Evolutionary conservation across 2,329 filamentous ascomycete genomes (phyloP).

Genomic region (Dactylellina haptotyla): DNA sequence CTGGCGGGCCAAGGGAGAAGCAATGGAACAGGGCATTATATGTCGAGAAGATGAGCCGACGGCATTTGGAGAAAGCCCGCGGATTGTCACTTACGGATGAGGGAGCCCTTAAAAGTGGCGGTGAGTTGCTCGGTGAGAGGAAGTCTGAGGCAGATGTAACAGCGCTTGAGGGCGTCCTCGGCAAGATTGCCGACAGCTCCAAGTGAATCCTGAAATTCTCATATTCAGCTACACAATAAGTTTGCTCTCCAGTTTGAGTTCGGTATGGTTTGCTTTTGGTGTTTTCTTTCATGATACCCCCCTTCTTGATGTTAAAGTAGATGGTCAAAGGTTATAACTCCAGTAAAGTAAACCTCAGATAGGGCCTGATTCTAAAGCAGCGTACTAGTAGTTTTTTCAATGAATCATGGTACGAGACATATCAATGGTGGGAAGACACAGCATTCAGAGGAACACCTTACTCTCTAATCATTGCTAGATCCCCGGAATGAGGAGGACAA

Average conservation of each 20-base stretch:
- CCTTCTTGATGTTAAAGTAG: background rate
- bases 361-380: too few relatives aligned
- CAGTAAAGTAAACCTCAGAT: too few relatives aligned
- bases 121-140: slow-evolving; percentile 54
- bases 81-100: slow-evolving; percentile 73
- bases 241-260: too few relatives aligned
- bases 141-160: slow-evolving; percentile 60
- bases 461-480: too few relatives aligned
- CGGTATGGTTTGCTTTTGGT: background rate
- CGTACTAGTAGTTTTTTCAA: too few relatives aligned
- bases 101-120: slow-evolving; percentile 72
- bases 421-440: too few relatives aligned
- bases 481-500: background rate
- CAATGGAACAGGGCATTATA: slow-evolving; percentile 80
- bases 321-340: too few relatives aligned
- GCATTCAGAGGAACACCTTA: too few relatives aligned
- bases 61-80: slow-evolving; percentile 76
- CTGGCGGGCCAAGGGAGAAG: slow-evolving; percentile 67
- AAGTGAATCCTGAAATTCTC: slow-evolving; percentile 15
- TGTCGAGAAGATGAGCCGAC: slow-evolving; percentile 79
- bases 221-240: too few relatives aligned
- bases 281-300: slow-evolving; percentile 10
- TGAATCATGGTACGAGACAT: too few relatives aligned
- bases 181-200: slow-evolving; percentile 59
- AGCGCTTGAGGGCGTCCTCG: slow-evolving; percentile 59